Base-by-base conservation (phyloP, 2,329 filamentous ascomycete genomes). In the Xylariaceae sp. region DNA sequence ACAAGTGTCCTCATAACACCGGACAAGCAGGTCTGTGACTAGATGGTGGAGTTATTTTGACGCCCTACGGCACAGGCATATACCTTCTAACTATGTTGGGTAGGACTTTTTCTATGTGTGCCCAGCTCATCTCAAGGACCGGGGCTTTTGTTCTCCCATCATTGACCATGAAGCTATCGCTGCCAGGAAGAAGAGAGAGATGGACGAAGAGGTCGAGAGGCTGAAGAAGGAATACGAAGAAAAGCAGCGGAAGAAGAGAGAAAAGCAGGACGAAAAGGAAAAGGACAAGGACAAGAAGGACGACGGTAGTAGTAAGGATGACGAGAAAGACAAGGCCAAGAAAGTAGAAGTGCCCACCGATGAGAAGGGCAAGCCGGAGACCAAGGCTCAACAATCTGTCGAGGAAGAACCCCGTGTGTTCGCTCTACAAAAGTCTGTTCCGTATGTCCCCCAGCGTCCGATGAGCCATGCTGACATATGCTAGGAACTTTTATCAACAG, bases 51-150 rank as follows among this genome's bases (percentile, higher is more conserved):
- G 47, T 38, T 44, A 43, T 28, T 28, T 34, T n/a, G 18, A 23
- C n/a, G n/a, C n/a, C n/a, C n/a, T n/a, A n/a, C n/a, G n/a, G n/a
- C n/a, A n/a, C n/a, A n/a, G n/a, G n/a, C n/a, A n/a, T n/a, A n/a
- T n/a, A n/a, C n/a, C n/a, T n/a, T n/a, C n/a, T n/a, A n/a, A n/a
- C n/a, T n/a, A n/a, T n/a, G n/a, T 26, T 15, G 17, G 5, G 7
- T 46, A 72, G 72, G 88, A 95, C 59, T 94, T 88, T 65, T 97
- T 98, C 68, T 96, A 94, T 59, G 77, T 94, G 31, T 98, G 92
- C 54, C 73, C 81, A 5, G 70, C 74, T 21, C 92, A 98, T 62
- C 68, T 97, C 7, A 86, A 84, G 55, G 92, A 97, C 56, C 71
- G 70, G 21, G 78, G 83, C 28, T 97, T 96, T 61, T 90, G 85